Evolutionary conservation across 2,329 filamentous ascomycete genomes (phyloP).

Genomic region (Ophiostoma angusticollis): DNA sequence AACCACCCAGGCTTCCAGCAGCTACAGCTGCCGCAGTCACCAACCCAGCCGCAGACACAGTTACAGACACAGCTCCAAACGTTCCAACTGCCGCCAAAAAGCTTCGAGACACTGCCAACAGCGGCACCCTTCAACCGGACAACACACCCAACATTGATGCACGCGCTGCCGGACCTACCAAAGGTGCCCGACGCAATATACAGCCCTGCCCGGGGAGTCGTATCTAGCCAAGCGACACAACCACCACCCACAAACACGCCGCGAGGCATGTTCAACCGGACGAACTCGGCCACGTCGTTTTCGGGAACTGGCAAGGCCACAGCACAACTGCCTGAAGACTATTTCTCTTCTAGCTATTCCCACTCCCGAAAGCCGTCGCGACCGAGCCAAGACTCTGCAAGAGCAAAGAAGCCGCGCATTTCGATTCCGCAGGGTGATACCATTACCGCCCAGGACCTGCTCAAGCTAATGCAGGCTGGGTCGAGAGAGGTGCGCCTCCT

Average conservation of each 20-base stretch:
- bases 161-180: slow-evolving; percentile 42
- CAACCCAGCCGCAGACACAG: slow-evolving; percentile 3
- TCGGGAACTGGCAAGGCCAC: slow-evolving; percentile 13
- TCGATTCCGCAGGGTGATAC: slow-evolving; percentile 39
- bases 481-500: slow-evolving; percentile 50
- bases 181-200: slow-evolving; percentile 65
- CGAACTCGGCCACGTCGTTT: slow-evolving; percentile 36
- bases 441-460: slow-evolving; percentile 58
- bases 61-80: slow-evolving; percentile 7
- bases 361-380: slow-evolving; percentile 17
- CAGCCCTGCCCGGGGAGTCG: slow-evolving; percentile 60
- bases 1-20: slow-evolving; percentile 26
- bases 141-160: slow-evolving; percentile 5
- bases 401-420: slow-evolving; percentile 26
- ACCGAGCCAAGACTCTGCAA: slow-evolving; percentile 12
- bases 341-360: slow-evolving; percentile 16
- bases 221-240: slow-evolving; percentile 51
- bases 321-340: slow-evolving; percentile 18
- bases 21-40: slow-evolving; percentile 2
- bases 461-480: slow-evolving; percentile 50
- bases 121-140: background rate
- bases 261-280: slow-evolving; percentile 49
- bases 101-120: slow-evolving; percentile 2
- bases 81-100: slow-evolving; percentile 3
- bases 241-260: slow-evolving; percentile 53